Evolutionary conservation across 176 grass and related monocot genomes (phyloP).

Genomic region (Oryza brachyantha): DNA sequence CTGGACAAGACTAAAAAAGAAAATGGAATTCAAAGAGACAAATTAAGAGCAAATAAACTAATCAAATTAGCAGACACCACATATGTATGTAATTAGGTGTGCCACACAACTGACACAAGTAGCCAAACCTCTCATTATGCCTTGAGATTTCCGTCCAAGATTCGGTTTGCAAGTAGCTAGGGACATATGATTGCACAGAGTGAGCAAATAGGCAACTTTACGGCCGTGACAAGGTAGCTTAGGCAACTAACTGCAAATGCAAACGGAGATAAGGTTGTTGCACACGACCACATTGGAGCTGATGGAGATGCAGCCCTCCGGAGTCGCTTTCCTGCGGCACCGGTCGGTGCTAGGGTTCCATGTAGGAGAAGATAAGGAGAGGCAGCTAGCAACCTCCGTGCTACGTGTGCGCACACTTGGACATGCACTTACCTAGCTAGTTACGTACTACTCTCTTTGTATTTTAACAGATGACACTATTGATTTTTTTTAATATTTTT

Average conservation of each 20-base stretch:
- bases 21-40: not conserved
- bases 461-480: no score
- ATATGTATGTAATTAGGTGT: not conserved
- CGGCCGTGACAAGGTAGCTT: not conserved
- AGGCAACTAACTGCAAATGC: not conserved
- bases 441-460: no score
- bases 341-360: not conserved
- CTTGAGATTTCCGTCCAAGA: not conserved
- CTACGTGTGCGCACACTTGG: not conserved
- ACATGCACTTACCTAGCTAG: not conserved
- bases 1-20: no score
- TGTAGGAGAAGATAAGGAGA: not conserved
- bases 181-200: not conserved
- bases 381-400: not conserved
- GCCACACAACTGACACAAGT: not conserved
- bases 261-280: not conserved
- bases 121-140: not conserved
- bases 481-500: no score
- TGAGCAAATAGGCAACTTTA: constrained; percentile 7
- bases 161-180: not conserved
- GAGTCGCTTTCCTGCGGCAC: not conserved
- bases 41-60: not conserved
- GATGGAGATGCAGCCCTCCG: not conserved
- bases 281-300: not conserved
- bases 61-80: not conserved